A percentile compares a stretch with the other conserved stretches of the same genome.
Evolutionary conservation across 129 eudicot species (phyloP).

Genomic region (Oenanthe sinensis): DNA sequence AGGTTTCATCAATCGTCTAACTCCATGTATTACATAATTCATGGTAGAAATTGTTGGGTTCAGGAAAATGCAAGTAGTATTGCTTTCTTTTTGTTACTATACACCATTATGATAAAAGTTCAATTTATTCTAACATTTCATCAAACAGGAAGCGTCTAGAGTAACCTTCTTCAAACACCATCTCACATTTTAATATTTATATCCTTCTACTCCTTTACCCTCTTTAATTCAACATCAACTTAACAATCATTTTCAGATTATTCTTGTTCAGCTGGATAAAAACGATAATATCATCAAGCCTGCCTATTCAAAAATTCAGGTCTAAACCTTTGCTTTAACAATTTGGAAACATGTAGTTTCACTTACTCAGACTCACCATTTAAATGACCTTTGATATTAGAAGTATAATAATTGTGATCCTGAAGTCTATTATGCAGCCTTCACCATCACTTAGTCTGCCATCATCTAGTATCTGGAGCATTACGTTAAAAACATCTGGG

Average conservation of each 20-base stretch:
- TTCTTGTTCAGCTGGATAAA: slow-evolving; percentile 17
- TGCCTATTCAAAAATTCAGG: slow-evolving; percentile 36
- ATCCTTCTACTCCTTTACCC: slow-evolving; percentile 5
- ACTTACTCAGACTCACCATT: slow-evolving; percentile 23
- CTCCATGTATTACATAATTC: no score
- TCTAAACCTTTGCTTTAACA: slow-evolving; percentile 28
- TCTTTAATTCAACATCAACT: slow-evolving; percentile 37
- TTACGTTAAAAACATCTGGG: slow-evolving; percentile 31
- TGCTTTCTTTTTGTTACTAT: no score
- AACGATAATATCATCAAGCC: slow-evolving; percentile 35
- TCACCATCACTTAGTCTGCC: slow-evolving; percentile 45
- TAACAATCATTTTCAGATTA: slow-evolving; percentile 26
- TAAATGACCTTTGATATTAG: slow-evolving; percentile 32
- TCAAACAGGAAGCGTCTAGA: no score
- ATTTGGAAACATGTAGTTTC: slow-evolving; percentile 26
- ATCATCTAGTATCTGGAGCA: slow-evolving; percentile 49
- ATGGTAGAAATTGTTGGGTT: no score
- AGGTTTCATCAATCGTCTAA: no score
- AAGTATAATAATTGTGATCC: slow-evolving; percentile 37
- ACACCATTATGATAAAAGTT: no score
- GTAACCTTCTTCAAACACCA: no score
- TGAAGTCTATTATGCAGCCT: slow-evolving; percentile 41
- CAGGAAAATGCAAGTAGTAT: no score
- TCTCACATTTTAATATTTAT: no score
- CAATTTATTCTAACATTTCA: no score